phyloP scores from a whole-genome alignment of 2,329 filamentous ascomycete genomes.

The Alternaria triticina region DNA sequence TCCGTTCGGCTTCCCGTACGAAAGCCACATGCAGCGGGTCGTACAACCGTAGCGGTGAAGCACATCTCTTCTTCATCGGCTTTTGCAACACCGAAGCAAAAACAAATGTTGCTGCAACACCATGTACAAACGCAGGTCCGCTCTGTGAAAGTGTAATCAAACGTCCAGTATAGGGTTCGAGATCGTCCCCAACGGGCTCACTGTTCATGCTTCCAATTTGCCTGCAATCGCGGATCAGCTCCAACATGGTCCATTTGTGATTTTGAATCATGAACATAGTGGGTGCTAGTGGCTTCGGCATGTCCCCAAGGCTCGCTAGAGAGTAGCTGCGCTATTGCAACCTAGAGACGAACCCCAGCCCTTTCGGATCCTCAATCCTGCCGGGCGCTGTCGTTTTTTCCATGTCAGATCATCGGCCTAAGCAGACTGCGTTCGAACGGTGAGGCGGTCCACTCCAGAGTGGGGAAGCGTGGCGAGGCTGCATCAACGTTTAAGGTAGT shows the following conservation, averaged over 20 bases:
- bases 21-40: conserved; percentile 29
- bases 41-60: conserved; percentile 44
- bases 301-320: conserved; percentile 1
- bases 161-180: conserved; percentile 1
- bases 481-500: conserved; percentile 24
- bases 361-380: not conserved
- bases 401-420: conserved; percentile 6
- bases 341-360: not conserved
- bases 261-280: conserved; percentile 4
- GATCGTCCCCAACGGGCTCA: not conserved
- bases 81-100: conserved; percentile 7
- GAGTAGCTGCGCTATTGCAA: conserved; percentile 1
- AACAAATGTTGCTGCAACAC: conserved; percentile 2
- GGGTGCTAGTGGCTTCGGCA: conserved; percentile 4
- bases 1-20: conserved; percentile 21
- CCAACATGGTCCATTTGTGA: not conserved
- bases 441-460: conserved; percentile 12
- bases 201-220: not conserved
- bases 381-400: conserved; percentile 1
- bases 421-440: conserved; percentile 4
- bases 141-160: not conserved
- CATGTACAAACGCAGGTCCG: not conserved
- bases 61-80: conserved; percentile 5
- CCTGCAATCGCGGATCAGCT: conserved; percentile 2
- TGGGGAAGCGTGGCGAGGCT: conserved; percentile 31